These are phyloP conservation scores for Malassezia furfur DNA, from an alignment of 1,284 basidiomycete genomes.

Conservation along the genomic window DNA sequence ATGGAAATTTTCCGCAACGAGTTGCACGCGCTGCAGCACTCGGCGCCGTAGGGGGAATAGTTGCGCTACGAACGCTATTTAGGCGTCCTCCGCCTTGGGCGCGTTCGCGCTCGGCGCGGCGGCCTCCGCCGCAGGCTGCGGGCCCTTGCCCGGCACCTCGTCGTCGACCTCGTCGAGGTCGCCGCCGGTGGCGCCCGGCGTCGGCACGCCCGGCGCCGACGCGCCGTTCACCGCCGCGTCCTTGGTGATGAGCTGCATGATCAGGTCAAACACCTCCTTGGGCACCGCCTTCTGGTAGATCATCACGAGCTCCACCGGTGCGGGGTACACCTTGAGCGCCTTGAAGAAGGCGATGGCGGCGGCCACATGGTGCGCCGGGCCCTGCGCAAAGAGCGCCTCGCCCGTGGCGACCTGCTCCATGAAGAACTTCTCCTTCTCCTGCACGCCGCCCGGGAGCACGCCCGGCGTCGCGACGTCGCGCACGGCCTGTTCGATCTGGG, in stretches of 20 bases:
- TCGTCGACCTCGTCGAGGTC: conserved; percentile 88
- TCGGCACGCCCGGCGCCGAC: neutral
- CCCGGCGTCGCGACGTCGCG: conserved; percentile 26
- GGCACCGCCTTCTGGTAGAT: conserved; percentile 87
- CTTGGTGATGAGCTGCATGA: conserved; percentile 77
- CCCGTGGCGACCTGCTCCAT: conserved; percentile 78
- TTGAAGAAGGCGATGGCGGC: conserved; percentile 86
- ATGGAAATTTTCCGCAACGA: conserved; percentile 40
- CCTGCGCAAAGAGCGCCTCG: conserved; percentile 70
- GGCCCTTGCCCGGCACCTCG: conserved; percentile 18
- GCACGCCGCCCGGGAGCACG: conserved; percentile 56
- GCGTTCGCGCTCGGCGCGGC: conserved; percentile 20
- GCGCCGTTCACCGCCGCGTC: conserved; percentile 59
- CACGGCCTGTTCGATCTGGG: conserved; percentile 31
- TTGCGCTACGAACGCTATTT: no score
- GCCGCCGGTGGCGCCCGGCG: conserved; percentile 22
- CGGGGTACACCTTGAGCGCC: conserved; percentile 85
- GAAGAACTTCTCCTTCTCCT: conserved; percentile 58
- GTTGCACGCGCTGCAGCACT: conserved; percentile 18
- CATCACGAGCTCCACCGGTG: conserved; percentile 67
- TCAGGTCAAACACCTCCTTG: conserved; percentile 72
- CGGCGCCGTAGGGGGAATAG: neutral
- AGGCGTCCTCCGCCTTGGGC: neutral
- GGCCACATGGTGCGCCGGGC: conserved; percentile 52
- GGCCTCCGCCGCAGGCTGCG: conserved; percentile 7